phyloP scores from a whole-genome alignment of 1,284 basidiomycete species.

The Papiliotrema flavescens region DNA sequence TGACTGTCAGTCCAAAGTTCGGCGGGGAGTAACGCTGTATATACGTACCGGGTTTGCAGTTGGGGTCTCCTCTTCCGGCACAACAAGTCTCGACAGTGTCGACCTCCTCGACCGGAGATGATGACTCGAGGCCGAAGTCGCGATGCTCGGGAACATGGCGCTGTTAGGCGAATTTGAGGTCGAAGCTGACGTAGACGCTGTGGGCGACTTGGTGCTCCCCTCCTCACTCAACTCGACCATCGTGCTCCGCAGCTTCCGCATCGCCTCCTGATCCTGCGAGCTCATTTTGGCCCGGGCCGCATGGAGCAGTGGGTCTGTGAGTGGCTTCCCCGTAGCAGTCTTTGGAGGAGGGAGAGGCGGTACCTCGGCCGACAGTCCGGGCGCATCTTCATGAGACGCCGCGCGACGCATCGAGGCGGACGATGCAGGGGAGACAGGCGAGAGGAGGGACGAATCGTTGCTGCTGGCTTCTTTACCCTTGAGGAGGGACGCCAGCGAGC shows the following conservation, averaged over 20 bases:
- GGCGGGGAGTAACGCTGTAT: neutral
- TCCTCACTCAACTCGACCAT: slow-evolving; percentile 21
- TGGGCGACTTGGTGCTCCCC: slow-evolving; percentile 12
- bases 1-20: neutral
- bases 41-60: neutral
- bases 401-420: neutral
- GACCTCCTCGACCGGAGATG: slow-evolving; percentile 17
- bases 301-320: slow-evolving; percentile 18
- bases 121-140: neutral
- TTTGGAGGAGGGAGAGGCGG: slow-evolving; percentile 2
- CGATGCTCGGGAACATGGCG: slow-evolving; percentile 10
- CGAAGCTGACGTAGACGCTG: neutral
- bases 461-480: neutral
- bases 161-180: slow-evolving; percentile 10
- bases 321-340: neutral
- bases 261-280: slow-evolving; percentile 35
- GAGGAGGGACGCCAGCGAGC: neutral
- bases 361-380: no score
- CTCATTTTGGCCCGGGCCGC: slow-evolving; percentile 30
- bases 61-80: neutral
- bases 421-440: neutral
- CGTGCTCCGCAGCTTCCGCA: slow-evolving; percentile 32
- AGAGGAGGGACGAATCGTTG: neutral
- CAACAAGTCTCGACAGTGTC: slow-evolving; percentile 14
- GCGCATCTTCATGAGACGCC: neutral